These are phyloP conservation scores for Mortierella polycephala DNA, from an alignment of 371 early-diverging fungal species.

Conservation along the genomic window DNA sequence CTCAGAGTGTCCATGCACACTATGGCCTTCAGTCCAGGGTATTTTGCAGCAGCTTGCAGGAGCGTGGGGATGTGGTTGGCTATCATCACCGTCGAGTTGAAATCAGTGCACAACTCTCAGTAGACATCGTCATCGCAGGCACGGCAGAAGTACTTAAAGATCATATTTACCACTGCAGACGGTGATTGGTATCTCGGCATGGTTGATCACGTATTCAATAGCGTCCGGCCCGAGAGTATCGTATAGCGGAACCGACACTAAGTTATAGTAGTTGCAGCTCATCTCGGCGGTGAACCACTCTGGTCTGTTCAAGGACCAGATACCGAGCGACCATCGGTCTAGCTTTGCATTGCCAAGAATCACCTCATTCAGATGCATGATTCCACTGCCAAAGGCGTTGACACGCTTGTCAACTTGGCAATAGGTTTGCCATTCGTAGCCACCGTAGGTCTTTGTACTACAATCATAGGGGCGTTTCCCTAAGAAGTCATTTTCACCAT, in stretches of 20 bases:
- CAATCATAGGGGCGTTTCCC: conserved; percentile 62
- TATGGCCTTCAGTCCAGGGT: conserved; percentile 73
- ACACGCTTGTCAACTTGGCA: conserved; percentile 59
- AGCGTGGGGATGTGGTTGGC: conserved; percentile 70
- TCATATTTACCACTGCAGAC: conserved; percentile 78
- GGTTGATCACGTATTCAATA: conserved; percentile 76
- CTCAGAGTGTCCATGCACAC: conserved; percentile 78
- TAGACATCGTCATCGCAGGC: no score
- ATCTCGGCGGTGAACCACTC: conserved; percentile 84
- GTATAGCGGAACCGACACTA: conserved; percentile 82
- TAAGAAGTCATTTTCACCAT: conserved; percentile 38
- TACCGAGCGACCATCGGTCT: conserved; percentile 62
- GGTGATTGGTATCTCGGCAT: conserved; percentile 71
- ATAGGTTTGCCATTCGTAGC: conserved; percentile 72
- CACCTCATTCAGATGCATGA: conserved; percentile 48
- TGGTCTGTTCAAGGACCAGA: conserved; percentile 81
- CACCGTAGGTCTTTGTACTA: conserved; percentile 55
- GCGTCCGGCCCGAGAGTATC: conserved; percentile 84
- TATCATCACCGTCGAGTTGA: conserved; percentile 16
- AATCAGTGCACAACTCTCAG: no score
- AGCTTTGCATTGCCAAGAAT: conserved; percentile 25
- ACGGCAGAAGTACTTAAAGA: no score
- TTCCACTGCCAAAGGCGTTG: conserved; percentile 69
- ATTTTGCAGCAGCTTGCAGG: conserved; percentile 59
- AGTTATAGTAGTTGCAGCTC: conserved; percentile 59